Evolutionary conservation across 371 early-diverging fungal genomes (phyloP), one percentile per base, ranked within the genome.

Genomic region (Dichotomocladium elegans): DNA sequence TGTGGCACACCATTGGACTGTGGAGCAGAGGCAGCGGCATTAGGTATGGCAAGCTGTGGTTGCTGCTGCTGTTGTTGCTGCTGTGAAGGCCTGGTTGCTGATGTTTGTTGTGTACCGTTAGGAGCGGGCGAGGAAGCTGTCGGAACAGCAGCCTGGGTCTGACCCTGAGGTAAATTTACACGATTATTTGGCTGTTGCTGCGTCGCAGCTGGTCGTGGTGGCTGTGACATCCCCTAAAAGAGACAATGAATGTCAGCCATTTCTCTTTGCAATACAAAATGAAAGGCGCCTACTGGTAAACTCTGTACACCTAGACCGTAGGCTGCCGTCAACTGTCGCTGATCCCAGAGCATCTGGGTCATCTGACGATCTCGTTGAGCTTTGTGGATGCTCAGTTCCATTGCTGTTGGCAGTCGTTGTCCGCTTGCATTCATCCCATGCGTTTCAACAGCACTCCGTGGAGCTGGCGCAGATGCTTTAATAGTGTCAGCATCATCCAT

Each of bases 301-400:
- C 28, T 41, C 30, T 66, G 70, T 51, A 66, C 62, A 8, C 57
- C 66, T 7, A 81, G 58, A 17, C 80, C 79, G 33, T 82, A 61
- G 0, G 80, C 66, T 8, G 80, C 79, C 11, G 81, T 75, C 28
- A 78, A 68, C 29, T 88, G 84, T 14, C 88, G 74, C 53, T 88
- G 89, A 51, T 87, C 89, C 28, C 82, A 60, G 30, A 86, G 41
- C 53, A 89, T 85, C 34, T 58, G 58, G 29, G 74, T 80, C 55
- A 87, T 46, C 34, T 87, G 86, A 15, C 86, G 69, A 40, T 92
- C 92, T 15, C 90, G 70, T 27, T 86, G 87, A 6, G 80, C 77
- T 64, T 91, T 92, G 43, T 82, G 70, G 42, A 74, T 51, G 51
- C 85, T 81, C 31, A 94, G 62, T 47, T 93, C 92, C 47, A 82